Evolutionary conservation across 257 asterid species (phyloP), one percentile per base, ranked within the genome.

Genomic region (Fraxinus quadrangulata): DNA sequence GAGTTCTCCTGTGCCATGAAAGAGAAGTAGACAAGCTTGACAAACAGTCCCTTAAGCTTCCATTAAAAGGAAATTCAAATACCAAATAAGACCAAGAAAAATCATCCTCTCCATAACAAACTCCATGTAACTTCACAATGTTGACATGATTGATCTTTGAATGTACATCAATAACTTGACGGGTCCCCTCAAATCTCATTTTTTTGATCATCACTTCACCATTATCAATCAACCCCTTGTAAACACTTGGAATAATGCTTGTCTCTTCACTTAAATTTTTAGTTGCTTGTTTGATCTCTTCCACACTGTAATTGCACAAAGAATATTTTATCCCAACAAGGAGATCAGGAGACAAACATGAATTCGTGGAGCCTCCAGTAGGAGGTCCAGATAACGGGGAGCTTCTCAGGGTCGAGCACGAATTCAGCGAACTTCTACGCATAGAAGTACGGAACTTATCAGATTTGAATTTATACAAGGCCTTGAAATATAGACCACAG

Each of bases 261-360:
- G 12, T 8, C 4, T 82, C 90, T 45, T 79, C 78, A 19, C 81
- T 59, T 78, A 89, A 93, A 24, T 78, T 75, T 0, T 39, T 47
- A 0, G 96, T 88, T 6, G 90, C 90, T 21, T 16, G 59, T 80
- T 10, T 91, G 33, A 91, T 63, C 47, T 93, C 97, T 19, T 88
- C 94, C 0, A 83, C 14, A 30, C 71, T 84, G 75, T 86, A 88
- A 42, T 73, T 89, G n/a, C 89, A 16, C 45, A 91, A 61, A 4
- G 90, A 85, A 54, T 90, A 93, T 85, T 86, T 93, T 42, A 91
- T 78, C 26, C 94, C 90, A 0, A 79, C 83, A 0, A 91, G 91
- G 31, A 93, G 69, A 78, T 91, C 97, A 1, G 97, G 97, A 0
- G 97, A 91, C 56, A 93, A 34, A 76, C 97, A 85, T 1, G 94